Percentiles rank a stretch among this genome's conserved stretches.
Conservation (phyloP, 73 alveolate species). For the Tetrahymena malaccensis region DNA sequence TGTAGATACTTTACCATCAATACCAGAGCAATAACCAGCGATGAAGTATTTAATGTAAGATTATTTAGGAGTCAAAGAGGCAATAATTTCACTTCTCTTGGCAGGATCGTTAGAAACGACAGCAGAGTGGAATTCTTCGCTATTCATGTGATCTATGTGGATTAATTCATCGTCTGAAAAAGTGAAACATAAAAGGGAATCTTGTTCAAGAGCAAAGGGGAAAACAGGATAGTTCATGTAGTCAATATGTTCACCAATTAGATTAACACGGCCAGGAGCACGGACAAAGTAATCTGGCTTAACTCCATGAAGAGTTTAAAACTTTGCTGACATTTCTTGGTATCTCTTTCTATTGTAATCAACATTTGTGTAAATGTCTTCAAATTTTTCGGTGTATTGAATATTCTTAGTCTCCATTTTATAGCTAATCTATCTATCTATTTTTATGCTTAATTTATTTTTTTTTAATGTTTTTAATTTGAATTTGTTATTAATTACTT, state of each 20-base stretch:
- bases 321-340: neutral
- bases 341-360: neutral
- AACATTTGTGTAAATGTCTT: neutral
- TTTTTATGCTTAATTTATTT: neutral
- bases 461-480: neutral
- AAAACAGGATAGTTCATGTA: slow-evolving; percentile 82
- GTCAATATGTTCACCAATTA: slow-evolving; percentile 92
- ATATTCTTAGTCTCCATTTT: neutral
- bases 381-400: neutral
- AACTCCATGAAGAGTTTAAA: neutral
- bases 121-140: slow-evolving; percentile 49
- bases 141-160: slow-evolving; percentile 52
- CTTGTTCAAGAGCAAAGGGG: slow-evolving; percentile 80
- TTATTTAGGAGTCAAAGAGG: slow-evolving; percentile 12
- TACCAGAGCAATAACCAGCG: slow-evolving; percentile 72
- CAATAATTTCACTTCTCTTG: neutral
- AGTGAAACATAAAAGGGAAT: slow-evolving; percentile 63
- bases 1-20: slow-evolving; percentile 11
- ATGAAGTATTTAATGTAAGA: slow-evolving; percentile 68
- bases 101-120: slow-evolving; percentile 54
- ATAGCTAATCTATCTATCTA: neutral
- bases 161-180: slow-evolving; percentile 49
- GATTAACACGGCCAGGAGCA: slow-evolving; percentile 90
- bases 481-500: neutral
- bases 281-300: slow-evolving; percentile 24